phyloP scores from a whole-genome alignment of 805 yeast species.

The Pichia rugopelliculosa region DNA sequence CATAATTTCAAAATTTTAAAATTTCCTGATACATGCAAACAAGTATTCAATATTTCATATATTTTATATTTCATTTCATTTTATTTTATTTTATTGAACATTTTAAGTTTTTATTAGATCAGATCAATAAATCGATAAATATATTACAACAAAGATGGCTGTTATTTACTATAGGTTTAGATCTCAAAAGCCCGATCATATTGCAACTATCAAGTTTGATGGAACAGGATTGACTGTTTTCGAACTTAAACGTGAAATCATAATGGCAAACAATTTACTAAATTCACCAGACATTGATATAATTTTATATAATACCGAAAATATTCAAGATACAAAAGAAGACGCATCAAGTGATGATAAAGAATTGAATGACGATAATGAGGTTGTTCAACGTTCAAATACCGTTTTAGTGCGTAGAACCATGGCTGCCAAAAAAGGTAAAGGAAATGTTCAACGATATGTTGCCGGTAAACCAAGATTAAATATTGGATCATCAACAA shows the following conservation, averaged over 20 bases:
- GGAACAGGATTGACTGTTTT: conserved; percentile 96
- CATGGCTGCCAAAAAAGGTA: conserved; percentile 48
- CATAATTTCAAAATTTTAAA: too few species aligned
- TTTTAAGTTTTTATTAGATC: too few species aligned
- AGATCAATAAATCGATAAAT: too few species aligned
- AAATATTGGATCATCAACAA: conserved; percentile 12
- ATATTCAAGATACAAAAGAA: conserved; percentile 19
- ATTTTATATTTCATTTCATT: too few species aligned
- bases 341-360: conserved; percentile 12
- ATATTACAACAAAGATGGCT: conserved; percentile 26
- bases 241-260: conserved; percentile 87
- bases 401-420: conserved; percentile 75
- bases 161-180: conserved; percentile 73
- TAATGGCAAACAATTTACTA: conserved; percentile 70
- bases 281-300: conserved; percentile 82
- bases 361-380: conserved; percentile 82
- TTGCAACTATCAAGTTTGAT: conserved; percentile 77
- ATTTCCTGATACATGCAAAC: too few species aligned
- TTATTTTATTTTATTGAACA: too few species aligned
- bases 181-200: conserved; percentile 61
- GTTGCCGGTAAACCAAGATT: conserved; percentile 64
- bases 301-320: conserved; percentile 53
- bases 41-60: too few species aligned
- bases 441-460: conserved; percentile 61
- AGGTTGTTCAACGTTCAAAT: conserved; percentile 84